Evolutionary conservation across 1,139 yeast genomes (phyloP), one percentile per base, ranked within the genome.

Genomic region (Candida pseudoviswanathii): DNA sequence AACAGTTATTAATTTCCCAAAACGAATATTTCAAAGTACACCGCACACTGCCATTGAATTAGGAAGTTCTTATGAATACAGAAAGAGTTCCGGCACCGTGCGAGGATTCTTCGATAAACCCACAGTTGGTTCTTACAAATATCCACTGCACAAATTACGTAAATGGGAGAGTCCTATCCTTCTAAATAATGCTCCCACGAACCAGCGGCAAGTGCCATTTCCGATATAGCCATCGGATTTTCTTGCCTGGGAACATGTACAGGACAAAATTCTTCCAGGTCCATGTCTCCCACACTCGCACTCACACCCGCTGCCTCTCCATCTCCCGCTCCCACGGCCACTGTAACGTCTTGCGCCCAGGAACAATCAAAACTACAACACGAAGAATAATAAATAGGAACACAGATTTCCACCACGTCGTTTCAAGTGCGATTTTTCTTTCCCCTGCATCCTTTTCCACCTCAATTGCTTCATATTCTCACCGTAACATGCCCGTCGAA

Each of bases 401-500:
- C 16, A 37, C 27, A n/a, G 41, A 37, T 25, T 37, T 37, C 41
- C 41, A 36, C n/a, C 4, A 22, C 4, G 16, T 21, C 26, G 24
- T 6, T 37, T 37, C 27, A 3, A 2, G 10, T 24, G 27, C 26
- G 10, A 21, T 21, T 25, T 25, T 11, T 25, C 11, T 37, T n/a
- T 24, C 25, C n/a, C 27, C n/a, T 37, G 7, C n/a, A 2, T 8
- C n/a, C 5, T 24, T 3, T 8, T 37, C 10, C 7, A 36, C 27
- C 21, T 36, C 39, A 36, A 36, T 36, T 36, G 39, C 11, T 6
- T 22, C 11, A 7, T 3, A 2, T 11, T 3, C 24, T 8, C 11
- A 8, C 9, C 5, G 21, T 9, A 25, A 5, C 11, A 82, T 82
- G 86, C 67, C 81, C 33, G 78, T 88, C 47, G 85, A 85, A 72